These are phyloP conservation scores for Globisporangium acanthophoron DNA, from an alignment of 352 stramenopile species.

Conservation along the genomic window DNA sequence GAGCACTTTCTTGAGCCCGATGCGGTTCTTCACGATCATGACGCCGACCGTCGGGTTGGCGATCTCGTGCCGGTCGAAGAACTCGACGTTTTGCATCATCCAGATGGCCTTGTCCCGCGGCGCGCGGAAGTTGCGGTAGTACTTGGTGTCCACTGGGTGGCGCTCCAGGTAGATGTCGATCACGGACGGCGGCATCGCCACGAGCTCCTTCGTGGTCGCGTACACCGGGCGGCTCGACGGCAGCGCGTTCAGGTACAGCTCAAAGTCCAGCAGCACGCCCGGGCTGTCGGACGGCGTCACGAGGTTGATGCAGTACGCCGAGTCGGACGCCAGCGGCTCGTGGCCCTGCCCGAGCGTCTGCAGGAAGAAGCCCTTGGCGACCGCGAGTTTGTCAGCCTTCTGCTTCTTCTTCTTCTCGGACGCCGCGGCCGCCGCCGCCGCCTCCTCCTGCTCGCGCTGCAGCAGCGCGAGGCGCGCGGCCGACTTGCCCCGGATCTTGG, in stretches of 20 bases:
- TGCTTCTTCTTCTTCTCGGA: constrained; percentile 16
- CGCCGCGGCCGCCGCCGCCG: neutral
- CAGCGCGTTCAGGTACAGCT: constrained; percentile 66
- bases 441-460: constrained; percentile 7
- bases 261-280: constrained; percentile 59
- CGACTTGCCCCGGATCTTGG: constrained; percentile 14
- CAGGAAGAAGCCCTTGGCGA: constrained; percentile 61
- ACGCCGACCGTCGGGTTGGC: constrained; percentile 61
- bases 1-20: constrained; percentile 76
- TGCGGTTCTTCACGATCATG: constrained; percentile 82
- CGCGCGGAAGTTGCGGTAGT: constrained; percentile 49
- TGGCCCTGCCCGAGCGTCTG: constrained; percentile 69
- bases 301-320: constrained; percentile 78
- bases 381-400: constrained; percentile 19
- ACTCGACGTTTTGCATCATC: constrained; percentile 86
- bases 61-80: constrained; percentile 78
- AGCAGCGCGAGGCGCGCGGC: neutral
- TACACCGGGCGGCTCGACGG: constrained; percentile 62
- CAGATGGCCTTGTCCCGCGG: constrained; percentile 71
- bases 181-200: constrained; percentile 61
- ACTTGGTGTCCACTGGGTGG: constrained; percentile 68
- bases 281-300: constrained; percentile 53
- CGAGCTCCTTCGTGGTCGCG: constrained; percentile 21
- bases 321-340: constrained; percentile 46
- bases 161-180: constrained; percentile 78